These are phyloP conservation scores for Aspergillus costaricaensis DNA, from an alignment of 2,329 filamentous ascomycete species.

Conservation along the genomic window DNA sequence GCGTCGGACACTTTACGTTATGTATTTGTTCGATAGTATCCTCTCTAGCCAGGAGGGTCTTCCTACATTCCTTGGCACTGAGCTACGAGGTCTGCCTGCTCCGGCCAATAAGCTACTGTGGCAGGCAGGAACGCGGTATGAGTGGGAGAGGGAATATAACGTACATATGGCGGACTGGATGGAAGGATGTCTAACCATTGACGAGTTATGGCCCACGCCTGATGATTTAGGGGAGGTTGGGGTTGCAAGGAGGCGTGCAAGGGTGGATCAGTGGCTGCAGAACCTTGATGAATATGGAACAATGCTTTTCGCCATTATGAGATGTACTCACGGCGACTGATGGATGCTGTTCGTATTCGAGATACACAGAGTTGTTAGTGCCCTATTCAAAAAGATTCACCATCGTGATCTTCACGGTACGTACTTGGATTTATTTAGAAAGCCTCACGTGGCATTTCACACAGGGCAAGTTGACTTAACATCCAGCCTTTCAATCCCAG, in stretches of 20 bases:
- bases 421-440: too few relatives aligned
- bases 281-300: conserved; percentile 55
- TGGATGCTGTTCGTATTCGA: not conserved
- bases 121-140: conserved; percentile 38
- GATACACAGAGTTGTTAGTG: too few relatives aligned
- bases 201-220: conserved; percentile 54
- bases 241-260: conserved; percentile 33
- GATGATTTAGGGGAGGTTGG: conserved; percentile 31
- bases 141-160: conserved; percentile 51
- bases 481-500: too few relatives aligned
- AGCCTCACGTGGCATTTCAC: too few relatives aligned
- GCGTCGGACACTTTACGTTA: conserved; percentile 52
- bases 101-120: conserved; percentile 48
- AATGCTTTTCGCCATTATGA: conserved; percentile 54
- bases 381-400: too few relatives aligned
- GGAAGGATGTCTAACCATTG: conserved; percentile 45
- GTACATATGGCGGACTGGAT: conserved; percentile 45
- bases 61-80: conserved; percentile 52
- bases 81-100: conserved; percentile 51
- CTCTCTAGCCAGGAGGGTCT: conserved; percentile 49
- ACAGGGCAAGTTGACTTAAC: too few relatives aligned
- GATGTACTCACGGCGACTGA: conserved; percentile 45
- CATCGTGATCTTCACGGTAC: too few relatives aligned
- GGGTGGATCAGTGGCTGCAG: conserved; percentile 55
- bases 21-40: conserved; percentile 58